phyloP scores from a whole-genome alignment of 1,284 basidiomycete genomes.

The Inonotus obliquus region DNA sequence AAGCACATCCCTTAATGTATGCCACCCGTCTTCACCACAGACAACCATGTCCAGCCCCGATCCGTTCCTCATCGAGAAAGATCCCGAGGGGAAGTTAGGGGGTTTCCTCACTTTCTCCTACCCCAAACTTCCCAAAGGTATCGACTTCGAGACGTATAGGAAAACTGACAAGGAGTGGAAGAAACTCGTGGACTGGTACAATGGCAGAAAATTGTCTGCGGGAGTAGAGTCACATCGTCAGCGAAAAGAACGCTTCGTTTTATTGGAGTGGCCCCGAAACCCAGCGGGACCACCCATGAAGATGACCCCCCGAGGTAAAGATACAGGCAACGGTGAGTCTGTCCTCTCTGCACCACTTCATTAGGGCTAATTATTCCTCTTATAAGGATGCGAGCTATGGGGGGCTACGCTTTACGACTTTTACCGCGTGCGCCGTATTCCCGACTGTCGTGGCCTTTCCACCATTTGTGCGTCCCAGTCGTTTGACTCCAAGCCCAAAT shows the following conservation, averaged over 20 bases:
- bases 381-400: slow-evolving; percentile 29
- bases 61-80: slow-evolving; percentile 3
- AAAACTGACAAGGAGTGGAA: slow-evolving; percentile 16
- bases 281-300: slow-evolving; percentile 28
- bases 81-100: slow-evolving; percentile 1
- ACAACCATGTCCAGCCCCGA: not conserved
- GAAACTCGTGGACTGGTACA: slow-evolving; percentile 9
- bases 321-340: slow-evolving; percentile 10
- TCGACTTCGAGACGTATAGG: slow-evolving; percentile 16
- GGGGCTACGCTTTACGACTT: slow-evolving; percentile 42
- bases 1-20: not conserved
- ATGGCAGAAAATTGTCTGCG: not conserved
- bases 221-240: not conserved
- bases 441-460: slow-evolving; percentile 10
- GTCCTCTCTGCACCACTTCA: not conserved
- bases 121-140: slow-evolving; percentile 3
- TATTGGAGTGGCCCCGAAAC: slow-evolving; percentile 32
- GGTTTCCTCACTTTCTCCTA: slow-evolving; percentile 12
- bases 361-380: slow-evolving; percentile 28
- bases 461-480: slow-evolving; percentile 21
- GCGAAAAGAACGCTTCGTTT: slow-evolving; percentile 24
- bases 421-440: slow-evolving; percentile 29
- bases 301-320: slow-evolving; percentile 20
- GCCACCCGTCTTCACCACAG: not conserved
- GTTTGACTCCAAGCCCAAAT: too few relatives aligned